Percentiles rank a stretch among this genome's conserved stretches.
phyloP scores from a whole-genome alignment of 345 rosid species.

The Limnanthes douglasii region DNA sequence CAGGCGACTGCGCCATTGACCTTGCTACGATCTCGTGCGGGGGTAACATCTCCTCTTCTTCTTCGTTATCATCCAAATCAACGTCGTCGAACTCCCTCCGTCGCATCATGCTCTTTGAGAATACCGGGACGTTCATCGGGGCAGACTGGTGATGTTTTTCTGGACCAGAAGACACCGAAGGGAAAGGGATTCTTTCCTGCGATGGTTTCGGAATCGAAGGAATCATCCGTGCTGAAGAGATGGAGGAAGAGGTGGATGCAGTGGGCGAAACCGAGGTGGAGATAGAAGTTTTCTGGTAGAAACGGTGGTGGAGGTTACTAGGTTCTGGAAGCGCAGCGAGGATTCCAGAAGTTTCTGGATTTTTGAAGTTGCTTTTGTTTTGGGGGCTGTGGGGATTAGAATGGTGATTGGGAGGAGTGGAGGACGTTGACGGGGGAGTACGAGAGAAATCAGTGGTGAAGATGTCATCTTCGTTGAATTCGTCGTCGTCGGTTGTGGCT shows the following conservation, averaged over 20 bases:
- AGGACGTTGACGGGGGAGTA: conserved; percentile 6
- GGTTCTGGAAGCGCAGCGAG: conserved; percentile 59
- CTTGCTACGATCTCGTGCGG: conserved; percentile 88
- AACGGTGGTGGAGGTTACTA: conserved; percentile 18
- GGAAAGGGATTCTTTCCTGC: conserved; percentile 31
- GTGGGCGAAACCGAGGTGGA: conserved; percentile 24
- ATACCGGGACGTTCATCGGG: conserved; percentile 61
- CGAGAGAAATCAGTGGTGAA: conserved; percentile 37
- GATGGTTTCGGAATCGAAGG: conserved; percentile 55
- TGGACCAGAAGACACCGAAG: conserved; percentile 14
- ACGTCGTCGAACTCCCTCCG: conserved; percentile 29
- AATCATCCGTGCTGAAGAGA: conserved; percentile 35
- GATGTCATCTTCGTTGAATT: conserved; percentile 61
- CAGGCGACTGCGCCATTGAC: conserved; percentile 36
- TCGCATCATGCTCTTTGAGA: conserved; percentile 19
- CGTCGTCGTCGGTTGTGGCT: conserved; percentile 21
- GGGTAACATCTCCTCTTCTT: conserved; percentile 47
- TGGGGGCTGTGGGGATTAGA: conserved; percentile 7
- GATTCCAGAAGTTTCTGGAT: conserved; percentile 51
- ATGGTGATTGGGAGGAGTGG: conserved; percentile 9
- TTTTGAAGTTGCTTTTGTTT: conserved; percentile 19
- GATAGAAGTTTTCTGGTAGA: conserved; percentile 37
- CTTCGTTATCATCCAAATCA: conserved; percentile 25
- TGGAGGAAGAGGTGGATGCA: conserved; percentile 22
- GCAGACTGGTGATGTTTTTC: conserved; percentile 49